Conservation (phyloP, 1,139 yeast genomes). For the Arxiozyma telluris region DNA sequence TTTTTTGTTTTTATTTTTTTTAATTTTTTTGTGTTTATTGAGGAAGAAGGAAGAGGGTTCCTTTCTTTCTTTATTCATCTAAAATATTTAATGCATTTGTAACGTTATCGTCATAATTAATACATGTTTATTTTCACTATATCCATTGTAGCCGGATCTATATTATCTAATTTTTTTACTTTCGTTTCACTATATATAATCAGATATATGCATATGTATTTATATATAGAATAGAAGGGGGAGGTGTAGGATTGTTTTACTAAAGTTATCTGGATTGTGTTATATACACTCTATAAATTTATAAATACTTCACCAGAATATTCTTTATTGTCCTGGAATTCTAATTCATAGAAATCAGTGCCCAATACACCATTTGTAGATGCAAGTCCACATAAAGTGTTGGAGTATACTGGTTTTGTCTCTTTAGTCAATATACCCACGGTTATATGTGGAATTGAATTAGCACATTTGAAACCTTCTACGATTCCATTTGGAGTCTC, state of each 20-base stretch:
- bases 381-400: conserved; percentile 30
- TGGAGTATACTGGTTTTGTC: conserved; percentile 45
- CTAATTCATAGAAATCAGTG: conserved; percentile 12
- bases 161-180: no score
- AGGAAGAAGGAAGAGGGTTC: no score
- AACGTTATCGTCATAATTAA: neutral
- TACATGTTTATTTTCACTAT: neutral
- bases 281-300: conserved; percentile 10
- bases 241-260: no score
- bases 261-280: neutral
- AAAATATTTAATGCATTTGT: neutral
- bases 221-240: neutral
- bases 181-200: neutral
- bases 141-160: neutral
- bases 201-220: neutral
- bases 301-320: conserved; percentile 18
- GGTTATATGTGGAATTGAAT: conserved; percentile 61
- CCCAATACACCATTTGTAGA: neutral
- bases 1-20: no score
- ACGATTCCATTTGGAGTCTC: conserved; percentile 21
- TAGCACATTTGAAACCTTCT: conserved; percentile 33
- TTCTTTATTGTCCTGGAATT: conserved; percentile 11
- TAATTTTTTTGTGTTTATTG: no score
- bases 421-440: conserved; percentile 49
- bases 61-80: neutral